Evolutionary conservation across 257 asterid species (phyloP), one percentile per base, ranked within the genome.

Genomic region (Fraxinus americana): DNA sequence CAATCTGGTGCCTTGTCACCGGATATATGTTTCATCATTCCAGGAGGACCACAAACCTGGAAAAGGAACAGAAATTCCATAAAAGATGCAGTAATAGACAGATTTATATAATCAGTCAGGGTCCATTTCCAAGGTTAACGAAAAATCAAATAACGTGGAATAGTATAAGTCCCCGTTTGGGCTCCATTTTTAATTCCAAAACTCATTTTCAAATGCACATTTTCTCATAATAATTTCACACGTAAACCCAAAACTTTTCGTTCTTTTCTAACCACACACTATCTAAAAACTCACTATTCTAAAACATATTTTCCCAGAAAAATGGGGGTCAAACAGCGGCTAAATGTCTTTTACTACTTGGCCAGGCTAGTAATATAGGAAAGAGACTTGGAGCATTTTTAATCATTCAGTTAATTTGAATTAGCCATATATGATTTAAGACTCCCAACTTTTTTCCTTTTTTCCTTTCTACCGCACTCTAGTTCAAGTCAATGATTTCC

Each of bases 31-130:
- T 84, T 81, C 96, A 95, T 95, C 97, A 95, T 85, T 78, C 97
- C 99, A 79, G 98, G 98, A 78, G 99, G 99, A 52, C 99, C 99
- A 73, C 99, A 95, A 34, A 93, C 99, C 99, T 95, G 81, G 76
- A 71, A 50, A 78, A 78, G 68, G 83, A 78, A 69, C 73, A 79
- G 38, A 78, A 66, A 71, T 27, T 12, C 41, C 52, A 32, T 13
- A 17, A 74, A 75, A 69, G 30, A 78, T 71, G 39, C 71, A 73
- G 67, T 30, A 72, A 38, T 75, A 39, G 5, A 32, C 9, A 43
- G 32, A 73, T 77, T 77, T 57, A 78, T 70, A 36, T 9, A 23
- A 65, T 16, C 13, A 13, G 23, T 68, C 14, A 29, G 2, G 50
- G 41, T 35, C 7, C 29, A n/a, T 38, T 32, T 35, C 21, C 12